These are phyloP conservation scores for Melanogaster broomeanus DNA, from an alignment of 768 basidiomycete species.

Conservation along the genomic window DNA sequence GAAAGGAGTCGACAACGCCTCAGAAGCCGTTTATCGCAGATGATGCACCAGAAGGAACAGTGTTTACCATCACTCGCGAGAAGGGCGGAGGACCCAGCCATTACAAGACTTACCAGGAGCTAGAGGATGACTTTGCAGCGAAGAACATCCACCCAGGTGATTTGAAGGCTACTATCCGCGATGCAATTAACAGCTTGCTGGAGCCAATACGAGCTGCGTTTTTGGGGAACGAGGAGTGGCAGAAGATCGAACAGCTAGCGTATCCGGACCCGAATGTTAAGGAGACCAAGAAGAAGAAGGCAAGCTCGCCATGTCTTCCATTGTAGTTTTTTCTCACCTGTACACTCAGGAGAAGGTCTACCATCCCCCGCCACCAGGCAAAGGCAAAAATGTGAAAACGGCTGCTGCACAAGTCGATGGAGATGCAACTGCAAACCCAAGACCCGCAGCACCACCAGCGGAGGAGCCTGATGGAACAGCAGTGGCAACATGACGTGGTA, in stretches of 20 bases:
- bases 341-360: constrained; percentile 69
- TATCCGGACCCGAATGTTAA: constrained; percentile 80
- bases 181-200: constrained; percentile 72
- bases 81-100: constrained; percentile 76
- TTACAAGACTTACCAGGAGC: constrained; percentile 62
- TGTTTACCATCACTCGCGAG: constrained; percentile 78
- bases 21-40: constrained; percentile 65
- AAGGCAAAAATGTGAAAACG: constrained; percentile 53
- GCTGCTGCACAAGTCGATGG: constrained; percentile 8
- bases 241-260: constrained; percentile 70
- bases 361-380: constrained; percentile 82
- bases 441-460: neutral
- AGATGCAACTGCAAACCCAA: neutral
- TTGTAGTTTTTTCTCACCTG: neutral
- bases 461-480: constrained; percentile 7
- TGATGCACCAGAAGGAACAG: constrained; percentile 76
- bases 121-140: constrained; percentile 74
- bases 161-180: constrained; percentile 76
- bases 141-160: constrained; percentile 88
- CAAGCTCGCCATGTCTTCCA: neutral
- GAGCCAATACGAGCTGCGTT: constrained; percentile 82
- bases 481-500: constrained; percentile 1
- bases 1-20: constrained; percentile 48
- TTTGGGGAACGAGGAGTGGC: constrained; percentile 78
- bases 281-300: constrained; percentile 67